phyloP scores from a whole-genome alignment of 1,284 basidiomycete species.

The Puccinia polysora region DNA sequence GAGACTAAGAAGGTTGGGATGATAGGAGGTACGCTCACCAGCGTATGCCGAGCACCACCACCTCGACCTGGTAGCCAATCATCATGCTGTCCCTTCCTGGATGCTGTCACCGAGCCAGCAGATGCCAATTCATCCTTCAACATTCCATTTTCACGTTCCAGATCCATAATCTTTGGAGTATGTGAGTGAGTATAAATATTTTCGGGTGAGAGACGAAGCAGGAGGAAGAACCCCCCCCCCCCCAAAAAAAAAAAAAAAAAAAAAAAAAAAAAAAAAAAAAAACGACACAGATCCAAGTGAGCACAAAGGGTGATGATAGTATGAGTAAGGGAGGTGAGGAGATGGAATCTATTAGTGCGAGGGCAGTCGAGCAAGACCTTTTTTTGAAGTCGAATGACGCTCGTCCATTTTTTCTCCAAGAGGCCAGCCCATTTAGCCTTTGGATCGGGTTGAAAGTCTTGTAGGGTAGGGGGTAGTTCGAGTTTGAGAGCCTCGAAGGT shows the following conservation, averaged over 20 bases:
- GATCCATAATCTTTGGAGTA: slow-evolving; percentile 70
- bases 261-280: too few species aligned
- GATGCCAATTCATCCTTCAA: slow-evolving; percentile 67
- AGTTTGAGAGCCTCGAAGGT: slow-evolving; percentile 64
- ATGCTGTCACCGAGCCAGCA: slow-evolving; percentile 7
- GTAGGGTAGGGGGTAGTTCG: slow-evolving; percentile 55
- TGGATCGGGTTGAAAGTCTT: slow-evolving; percentile 70
- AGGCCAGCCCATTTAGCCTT: slow-evolving; percentile 76
- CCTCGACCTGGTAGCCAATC: slow-evolving; percentile 38
- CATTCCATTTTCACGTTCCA: slow-evolving; percentile 71
- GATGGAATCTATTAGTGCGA: too few species aligned
- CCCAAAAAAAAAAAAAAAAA: not conserved
- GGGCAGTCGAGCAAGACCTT: slow-evolving; percentile 61
- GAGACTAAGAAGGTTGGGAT: not conserved
- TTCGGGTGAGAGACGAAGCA: not conserved
- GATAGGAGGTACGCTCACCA: slow-evolving; percentile 14
- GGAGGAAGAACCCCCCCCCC: not conserved
- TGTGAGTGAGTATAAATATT: not conserved
- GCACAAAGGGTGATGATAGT: too few species aligned
- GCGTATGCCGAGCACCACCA: slow-evolving; percentile 21
- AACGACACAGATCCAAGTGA: too few species aligned
- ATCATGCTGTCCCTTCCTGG: slow-evolving; percentile 47
- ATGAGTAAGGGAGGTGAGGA: not conserved
- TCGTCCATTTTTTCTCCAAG: slow-evolving; percentile 92
- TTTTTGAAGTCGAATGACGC: slow-evolving; percentile 84